These are phyloP conservation scores for Mucor ambiguus DNA, from an alignment of 371 early-diverging fungal species.

Conservation along the genomic window DNA sequence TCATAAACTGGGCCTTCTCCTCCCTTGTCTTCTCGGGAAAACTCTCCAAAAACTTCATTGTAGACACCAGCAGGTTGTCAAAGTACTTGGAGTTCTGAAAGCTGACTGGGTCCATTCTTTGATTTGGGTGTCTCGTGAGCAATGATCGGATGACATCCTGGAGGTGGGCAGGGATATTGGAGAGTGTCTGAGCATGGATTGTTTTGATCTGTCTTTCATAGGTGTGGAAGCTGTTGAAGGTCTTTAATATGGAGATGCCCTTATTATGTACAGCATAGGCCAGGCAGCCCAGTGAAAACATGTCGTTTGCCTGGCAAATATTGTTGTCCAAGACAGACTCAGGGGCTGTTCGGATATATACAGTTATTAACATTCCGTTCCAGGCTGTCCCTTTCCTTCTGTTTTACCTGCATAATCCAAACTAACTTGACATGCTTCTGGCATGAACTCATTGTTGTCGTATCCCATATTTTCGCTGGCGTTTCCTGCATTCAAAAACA, in stretches of 20 bases:
- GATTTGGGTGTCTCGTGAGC: slow-evolving; percentile 55
- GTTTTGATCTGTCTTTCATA: slow-evolving; percentile 64
- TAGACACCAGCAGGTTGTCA: slow-evolving; percentile 78
- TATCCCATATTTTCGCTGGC: slow-evolving; percentile 31
- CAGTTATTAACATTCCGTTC: background rate
- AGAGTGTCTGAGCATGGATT: slow-evolving; percentile 41
- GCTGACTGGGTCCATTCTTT: slow-evolving; percentile 60
- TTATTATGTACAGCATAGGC: slow-evolving; percentile 76
- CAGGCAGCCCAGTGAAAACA: slow-evolving; percentile 84
- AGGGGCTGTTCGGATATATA: slow-evolving; percentile 58
- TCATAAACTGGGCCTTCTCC: slow-evolving; percentile 81
- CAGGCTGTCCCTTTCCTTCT: background rate
- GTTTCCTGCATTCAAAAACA: slow-evolving; percentile 53
- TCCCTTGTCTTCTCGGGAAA: slow-evolving; percentile 80
- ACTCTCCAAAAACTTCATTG: slow-evolving; percentile 79
- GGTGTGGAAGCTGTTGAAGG: slow-evolving; percentile 68
- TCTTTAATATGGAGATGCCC: slow-evolving; percentile 67
- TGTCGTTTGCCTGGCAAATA: slow-evolving; percentile 65
- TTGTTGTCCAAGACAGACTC: slow-evolving; percentile 70
- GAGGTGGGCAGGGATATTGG: slow-evolving; percentile 58
- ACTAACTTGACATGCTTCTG: slow-evolving; percentile 67
- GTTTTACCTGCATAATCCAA: slow-evolving; percentile 69
- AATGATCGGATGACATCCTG: slow-evolving; percentile 59
- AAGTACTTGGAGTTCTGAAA: slow-evolving; percentile 77
- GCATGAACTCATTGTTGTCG: slow-evolving; percentile 64